These are phyloP conservation scores for Mucor piriformis DNA, from an alignment of 371 early-diverging fungal genomes.

Conservation along the genomic window DNA sequence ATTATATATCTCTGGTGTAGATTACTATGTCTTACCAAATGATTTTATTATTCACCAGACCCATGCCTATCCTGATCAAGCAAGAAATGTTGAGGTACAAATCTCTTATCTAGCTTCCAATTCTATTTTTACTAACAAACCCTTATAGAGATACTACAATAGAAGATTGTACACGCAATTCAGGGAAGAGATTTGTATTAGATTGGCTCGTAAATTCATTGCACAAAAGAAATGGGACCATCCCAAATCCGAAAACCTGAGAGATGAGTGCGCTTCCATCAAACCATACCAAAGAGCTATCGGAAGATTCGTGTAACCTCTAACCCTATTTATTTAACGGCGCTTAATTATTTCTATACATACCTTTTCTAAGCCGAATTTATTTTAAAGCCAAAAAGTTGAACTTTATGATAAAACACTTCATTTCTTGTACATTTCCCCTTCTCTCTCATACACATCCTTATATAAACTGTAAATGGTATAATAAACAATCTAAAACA, in stretches of 20 bases:
- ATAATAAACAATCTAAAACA: neutral
- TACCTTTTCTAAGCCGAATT: slow-evolving; percentile 1
- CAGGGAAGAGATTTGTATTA: slow-evolving; percentile 62
- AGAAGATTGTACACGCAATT: slow-evolving; percentile 58
- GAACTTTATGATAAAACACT: neutral
- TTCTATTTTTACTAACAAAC: neutral
- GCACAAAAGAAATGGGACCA: slow-evolving; percentile 52
- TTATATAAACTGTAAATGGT: neutral
- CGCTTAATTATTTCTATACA: neutral
- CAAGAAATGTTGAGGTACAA: slow-evolving; percentile 56
- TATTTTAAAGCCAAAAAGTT: slow-evolving; percentile 2
- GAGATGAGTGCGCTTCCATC: slow-evolving; percentile 44
- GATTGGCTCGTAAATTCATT: slow-evolving; percentile 58
- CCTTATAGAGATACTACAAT: slow-evolving; percentile 61
- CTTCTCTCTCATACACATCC: neutral
- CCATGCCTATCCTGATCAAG: slow-evolving; percentile 61
- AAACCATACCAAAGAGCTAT: slow-evolving; percentile 34
- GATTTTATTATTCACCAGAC: slow-evolving; percentile 68
- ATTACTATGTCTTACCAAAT: slow-evolving; percentile 59
- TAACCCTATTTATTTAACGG: neutral
- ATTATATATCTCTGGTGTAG: slow-evolving; percentile 62
- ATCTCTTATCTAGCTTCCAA: slow-evolving; percentile 2
- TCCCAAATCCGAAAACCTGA: slow-evolving; percentile 49
- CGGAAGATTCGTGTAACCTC: slow-evolving; percentile 22
- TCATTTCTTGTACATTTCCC: neutral